Conservation (phyloP, 345 rosid genomes). For the Leavenworthia alabamica region DNA sequence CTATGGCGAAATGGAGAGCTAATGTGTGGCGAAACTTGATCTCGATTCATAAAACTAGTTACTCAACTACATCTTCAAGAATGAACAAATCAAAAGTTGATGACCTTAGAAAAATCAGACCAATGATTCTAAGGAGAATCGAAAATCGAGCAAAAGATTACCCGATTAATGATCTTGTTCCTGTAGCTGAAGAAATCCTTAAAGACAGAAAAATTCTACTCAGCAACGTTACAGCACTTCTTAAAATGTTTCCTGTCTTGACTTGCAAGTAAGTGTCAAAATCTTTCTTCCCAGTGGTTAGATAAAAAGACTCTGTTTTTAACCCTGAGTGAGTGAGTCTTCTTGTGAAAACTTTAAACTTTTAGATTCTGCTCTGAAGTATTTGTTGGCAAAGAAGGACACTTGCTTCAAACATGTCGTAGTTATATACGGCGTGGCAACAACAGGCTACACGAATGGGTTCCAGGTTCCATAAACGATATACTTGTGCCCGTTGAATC, state of each 20-base stretch:
- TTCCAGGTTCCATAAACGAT: constrained; percentile 58
- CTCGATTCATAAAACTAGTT: constrained; percentile 12
- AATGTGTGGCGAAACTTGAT: constrained; percentile 16
- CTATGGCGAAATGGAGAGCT: constrained; percentile 30
- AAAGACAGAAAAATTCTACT: constrained; percentile 43
- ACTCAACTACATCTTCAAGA: constrained; percentile 26
- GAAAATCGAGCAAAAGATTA: constrained; percentile 63
- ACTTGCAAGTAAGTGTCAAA: constrained; percentile 57
- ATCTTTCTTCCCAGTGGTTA: neutral
- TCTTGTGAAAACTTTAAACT: neutral
- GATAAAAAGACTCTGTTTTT: neutral
- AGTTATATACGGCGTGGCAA: constrained; percentile 58
- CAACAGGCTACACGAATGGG: constrained; percentile 75
- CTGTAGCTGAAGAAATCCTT: constrained; percentile 65
- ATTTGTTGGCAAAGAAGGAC: constrained; percentile 76
- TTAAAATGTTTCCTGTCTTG: constrained; percentile 45
- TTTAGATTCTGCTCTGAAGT: constrained; percentile 87
- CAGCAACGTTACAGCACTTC: constrained; percentile 53
- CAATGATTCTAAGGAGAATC: constrained; percentile 72
- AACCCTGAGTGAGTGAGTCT: neutral
- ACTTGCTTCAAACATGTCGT: constrained; percentile 65
- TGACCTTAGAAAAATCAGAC: constrained; percentile 59
- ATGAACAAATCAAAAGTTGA: constrained; percentile 42
- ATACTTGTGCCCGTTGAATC: constrained; percentile 64
- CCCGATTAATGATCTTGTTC: constrained; percentile 52